phyloP scores from a whole-genome alignment of 2,329 filamentous ascomycete species.

The Westerdykella sp. region DNA sequence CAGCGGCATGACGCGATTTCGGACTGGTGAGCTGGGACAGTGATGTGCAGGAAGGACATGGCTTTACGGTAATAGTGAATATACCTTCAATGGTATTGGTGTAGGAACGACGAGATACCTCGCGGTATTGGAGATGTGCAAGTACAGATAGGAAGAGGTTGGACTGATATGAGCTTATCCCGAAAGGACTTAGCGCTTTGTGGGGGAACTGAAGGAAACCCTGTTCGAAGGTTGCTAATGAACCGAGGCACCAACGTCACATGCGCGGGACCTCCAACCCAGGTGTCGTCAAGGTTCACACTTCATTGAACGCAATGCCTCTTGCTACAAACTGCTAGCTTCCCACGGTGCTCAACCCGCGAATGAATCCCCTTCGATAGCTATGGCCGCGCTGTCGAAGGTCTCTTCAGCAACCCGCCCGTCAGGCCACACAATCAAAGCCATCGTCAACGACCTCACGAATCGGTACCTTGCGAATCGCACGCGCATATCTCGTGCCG shows the following conservation, averaged over 20 bases:
- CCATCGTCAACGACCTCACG: constrained; percentile 34
- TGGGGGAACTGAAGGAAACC: neutral
- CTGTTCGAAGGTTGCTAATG: neutral
- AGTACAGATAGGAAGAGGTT: too few relatives aligned
- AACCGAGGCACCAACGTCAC: constrained; percentile 3
- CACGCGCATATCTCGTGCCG: constrained; percentile 38
- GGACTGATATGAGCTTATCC: too few relatives aligned
- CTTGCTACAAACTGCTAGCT: constrained; percentile 4
- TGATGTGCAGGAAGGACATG: neutral
- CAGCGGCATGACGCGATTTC: too few relatives aligned
- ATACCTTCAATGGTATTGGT: too few relatives aligned
- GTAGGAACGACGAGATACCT: too few relatives aligned
- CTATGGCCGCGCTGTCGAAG: constrained; percentile 40
- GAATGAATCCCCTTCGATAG: constrained; percentile 7
- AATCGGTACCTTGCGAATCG: constrained; percentile 35
- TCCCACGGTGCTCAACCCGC: neutral
- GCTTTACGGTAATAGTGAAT: neutral
- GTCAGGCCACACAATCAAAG: constrained; percentile 30
- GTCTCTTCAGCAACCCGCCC: constrained; percentile 23
- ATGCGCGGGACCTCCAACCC: neutral
- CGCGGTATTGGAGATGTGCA: too few relatives aligned
- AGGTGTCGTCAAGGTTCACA: neutral
- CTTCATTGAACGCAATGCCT: neutral
- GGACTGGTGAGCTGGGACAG: neutral
- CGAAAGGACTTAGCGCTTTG: neutral